Conservation (phyloP, 768 basidiomycete genomes). For the Rhodotorula toruloides region DNA sequence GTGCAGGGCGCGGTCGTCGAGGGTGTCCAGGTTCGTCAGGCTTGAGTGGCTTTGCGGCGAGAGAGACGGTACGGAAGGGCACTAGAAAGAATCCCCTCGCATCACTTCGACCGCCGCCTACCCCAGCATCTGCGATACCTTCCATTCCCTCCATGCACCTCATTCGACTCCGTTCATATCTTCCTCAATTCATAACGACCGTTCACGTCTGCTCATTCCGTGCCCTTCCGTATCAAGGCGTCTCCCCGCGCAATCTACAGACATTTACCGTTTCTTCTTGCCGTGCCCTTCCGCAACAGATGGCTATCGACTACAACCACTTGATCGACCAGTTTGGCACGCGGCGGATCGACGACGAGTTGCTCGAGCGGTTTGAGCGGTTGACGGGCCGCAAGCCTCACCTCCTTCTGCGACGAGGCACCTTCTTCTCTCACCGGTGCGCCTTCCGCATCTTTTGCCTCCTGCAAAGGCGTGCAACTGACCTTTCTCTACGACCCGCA, state of each 20-base stretch:
- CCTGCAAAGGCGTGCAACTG: not conserved
- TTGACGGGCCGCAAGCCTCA: conserved; percentile 86
- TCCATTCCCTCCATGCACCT: too few species aligned
- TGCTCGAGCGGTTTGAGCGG: conserved; percentile 82
- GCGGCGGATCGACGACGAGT: conserved; percentile 63
- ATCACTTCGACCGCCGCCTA: too few species aligned
- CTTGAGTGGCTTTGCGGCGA: not conserved
- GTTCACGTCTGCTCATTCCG: too few species aligned
- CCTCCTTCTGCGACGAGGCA: conserved; percentile 76
- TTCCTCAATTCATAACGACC: too few species aligned
- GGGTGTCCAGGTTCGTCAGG: conserved; percentile 63
- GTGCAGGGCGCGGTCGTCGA: conserved; percentile 86
- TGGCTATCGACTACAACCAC: conserved; percentile 94
- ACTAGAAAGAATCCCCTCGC: not conserved
- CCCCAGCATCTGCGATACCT: too few species aligned
- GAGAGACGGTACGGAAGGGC: not conserved
- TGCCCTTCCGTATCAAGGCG: not conserved
- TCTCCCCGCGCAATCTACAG: not conserved
- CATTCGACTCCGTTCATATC: too few species aligned
- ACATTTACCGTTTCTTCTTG: not conserved
- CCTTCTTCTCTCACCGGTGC: conserved; percentile 97
- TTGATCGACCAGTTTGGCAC: conserved; percentile 91
- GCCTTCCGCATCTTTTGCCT: conserved; percentile 37
- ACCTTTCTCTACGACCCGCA: conserved; percentile 44
- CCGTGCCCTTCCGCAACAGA: conserved; percentile 10